Base-by-base conservation (phyloP, 1,139 yeast genomes). In the Geotrichum armillariae region DNA sequence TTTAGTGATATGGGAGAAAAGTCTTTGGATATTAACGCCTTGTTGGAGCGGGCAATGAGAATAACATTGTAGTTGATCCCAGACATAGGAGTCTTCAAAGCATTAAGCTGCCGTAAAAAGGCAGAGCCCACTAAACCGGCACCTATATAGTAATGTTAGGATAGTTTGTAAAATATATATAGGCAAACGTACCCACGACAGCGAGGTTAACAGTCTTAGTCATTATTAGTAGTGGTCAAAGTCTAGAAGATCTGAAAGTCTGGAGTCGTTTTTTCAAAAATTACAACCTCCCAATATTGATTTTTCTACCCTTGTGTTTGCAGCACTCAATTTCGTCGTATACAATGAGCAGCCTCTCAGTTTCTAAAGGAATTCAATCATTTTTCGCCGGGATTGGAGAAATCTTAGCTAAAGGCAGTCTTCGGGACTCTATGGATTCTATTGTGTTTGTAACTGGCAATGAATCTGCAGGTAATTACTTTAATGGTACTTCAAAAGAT, bases 61-160 rank as follows among this genome's bases (percentile, higher is more conserved):
- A 93, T 82, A 32, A 93, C 85, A 60, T 89, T 85, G 75, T 83
- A 89, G 22, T 63, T 53, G 40, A 67, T 62, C 31, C 66, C 56
- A n/a, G 62, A 36, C n/a, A n/a, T n/a, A n/a, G n/a, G n/a, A 35
- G 66, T 60, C 39, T 74, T 72, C 59, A 85, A 77, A 38, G 73
- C 62, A 21, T 69, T 65, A 59, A 91, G 76, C 71, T 85, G 94
- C 63, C 80, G 80, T 69, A 93, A 75, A 71, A 89, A 89, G 48
- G 96, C 90, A 33, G 94, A 78, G 53, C 99, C 99, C 55, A 93
- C 98, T 48, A 90, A 93, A 60, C 98, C 98, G 46, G 96, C 83
- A 53, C 90, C 90, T 70, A 16, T 6, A n/a, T n/a, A n/a, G n/a
- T n/a, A 21, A 31, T 14, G 25, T 31, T 5, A 32, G 18, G 9